Conservation (phyloP, 2,329 filamentous ascomycete genomes). For the Cryphonectria japonica region DNA sequence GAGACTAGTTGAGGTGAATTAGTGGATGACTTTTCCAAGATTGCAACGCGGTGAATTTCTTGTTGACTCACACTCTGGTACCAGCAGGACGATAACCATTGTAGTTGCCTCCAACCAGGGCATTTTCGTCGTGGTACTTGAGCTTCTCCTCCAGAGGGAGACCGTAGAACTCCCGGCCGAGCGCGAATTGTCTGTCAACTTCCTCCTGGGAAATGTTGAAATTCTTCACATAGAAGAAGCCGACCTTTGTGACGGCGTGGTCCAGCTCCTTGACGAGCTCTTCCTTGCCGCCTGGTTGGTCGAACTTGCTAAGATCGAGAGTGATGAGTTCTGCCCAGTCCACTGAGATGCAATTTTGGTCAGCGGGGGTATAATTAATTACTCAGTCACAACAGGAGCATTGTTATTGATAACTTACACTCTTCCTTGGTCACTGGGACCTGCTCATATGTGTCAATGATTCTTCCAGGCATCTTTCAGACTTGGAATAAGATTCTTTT, state of each 20-base stretch:
- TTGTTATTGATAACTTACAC: slow-evolving; percentile 30
- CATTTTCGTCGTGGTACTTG: slow-evolving; percentile 50
- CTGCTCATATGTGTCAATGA: slow-evolving; percentile 37
- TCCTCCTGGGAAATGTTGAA: slow-evolving; percentile 62
- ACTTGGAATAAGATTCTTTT: background rate
- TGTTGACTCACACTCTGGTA: slow-evolving; percentile 32
- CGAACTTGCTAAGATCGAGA: slow-evolving; percentile 39
- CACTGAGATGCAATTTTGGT: slow-evolving; percentile 27
- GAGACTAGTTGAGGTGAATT: slow-evolving; percentile 4
- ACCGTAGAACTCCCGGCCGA: slow-evolving; percentile 57
- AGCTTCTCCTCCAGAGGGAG: slow-evolving; percentile 64
- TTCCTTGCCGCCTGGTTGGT: slow-evolving; percentile 39
- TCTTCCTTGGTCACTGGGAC: slow-evolving; percentile 37
- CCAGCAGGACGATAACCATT: slow-evolving; percentile 60
- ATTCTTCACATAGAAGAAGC: slow-evolving; percentile 66
- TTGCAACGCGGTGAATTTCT: background rate
- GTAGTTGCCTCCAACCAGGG: slow-evolving; percentile 56
- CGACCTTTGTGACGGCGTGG: slow-evolving; percentile 37
- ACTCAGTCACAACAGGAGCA: background rate
- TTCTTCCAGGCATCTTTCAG: slow-evolving; percentile 35
- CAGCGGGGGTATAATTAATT: background rate
- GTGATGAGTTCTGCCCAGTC: slow-evolving; percentile 38
- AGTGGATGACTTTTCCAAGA: background rate
- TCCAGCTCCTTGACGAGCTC: slow-evolving; percentile 40
- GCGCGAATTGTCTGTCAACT: slow-evolving; percentile 62